Evolutionary conservation across 2,329 filamentous ascomycete genomes (phyloP), one percentile per base, ranked within the genome.

Genomic region (Chaetomium olivaceum): DNA sequence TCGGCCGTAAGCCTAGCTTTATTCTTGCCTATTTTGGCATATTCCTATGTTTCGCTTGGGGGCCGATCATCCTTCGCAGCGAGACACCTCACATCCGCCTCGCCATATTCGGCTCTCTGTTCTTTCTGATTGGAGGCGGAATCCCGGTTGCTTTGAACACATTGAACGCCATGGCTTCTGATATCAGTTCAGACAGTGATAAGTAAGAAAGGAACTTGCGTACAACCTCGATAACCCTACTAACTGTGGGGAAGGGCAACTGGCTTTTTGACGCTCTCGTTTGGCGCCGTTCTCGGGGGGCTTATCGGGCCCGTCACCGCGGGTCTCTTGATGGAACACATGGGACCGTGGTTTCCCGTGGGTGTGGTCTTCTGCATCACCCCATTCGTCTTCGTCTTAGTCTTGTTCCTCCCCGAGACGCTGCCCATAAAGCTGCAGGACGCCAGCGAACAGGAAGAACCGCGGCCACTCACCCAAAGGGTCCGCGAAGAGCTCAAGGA

Each of bases 101-200:
- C 0, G 59, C 63, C 14, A 56, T 66, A 7, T 16, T 70, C 2
- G 68, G 69, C 7, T 69, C 65, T 1, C 25, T 71, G 4, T 71
- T 70, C 27, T 70, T 72, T 21, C 43, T 72, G 12, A 64, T 72
- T 12, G 70, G 70, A 4, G 70, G 70, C 12, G 70, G 70, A 1
- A 50, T 71, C 5, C 69, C 70, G 5, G 66, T 69, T 5, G 70
- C 69, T 16, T 54, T 70, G 43, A 72, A 71, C 57, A 55, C 63
- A 1, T 65, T 72, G 19, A 65, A 69, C 16, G 64, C 70, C 1
- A 72, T 72, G 67, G 67, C 67, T 14, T 67, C 69, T 11, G 70
- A 72, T 36, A 39, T 72, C 36, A 69, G 67, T 51, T 33, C 64
- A 6, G 67, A 71, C 8, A 46, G 61, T 2, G 69, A 72, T 4